These are phyloP conservation scores for Hirsutella minnesotensis DNA, from an alignment of 2,329 filamentous ascomycete species.

Conservation along the genomic window DNA sequence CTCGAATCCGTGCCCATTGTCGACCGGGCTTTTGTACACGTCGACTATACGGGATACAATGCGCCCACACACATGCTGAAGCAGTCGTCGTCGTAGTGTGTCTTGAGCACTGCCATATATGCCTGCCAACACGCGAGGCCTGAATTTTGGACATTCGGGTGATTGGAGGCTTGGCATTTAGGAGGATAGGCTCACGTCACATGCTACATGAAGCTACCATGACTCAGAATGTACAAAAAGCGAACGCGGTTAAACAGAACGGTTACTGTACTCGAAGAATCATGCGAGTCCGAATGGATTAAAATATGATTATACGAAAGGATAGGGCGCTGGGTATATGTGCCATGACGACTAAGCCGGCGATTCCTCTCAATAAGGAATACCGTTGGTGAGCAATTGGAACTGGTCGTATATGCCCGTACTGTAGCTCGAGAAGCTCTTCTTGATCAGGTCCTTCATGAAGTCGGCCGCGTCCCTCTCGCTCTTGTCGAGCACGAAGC, in stretches of 20 bases:
- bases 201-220: neutral
- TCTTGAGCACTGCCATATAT: too few relatives aligned
- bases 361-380: constrained; percentile 58
- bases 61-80: constrained; percentile 46
- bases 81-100: constrained; percentile 8
- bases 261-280: too few relatives aligned
- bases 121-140: too few relatives aligned
- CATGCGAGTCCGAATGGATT: too few relatives aligned
- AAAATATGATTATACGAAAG: too few relatives aligned
- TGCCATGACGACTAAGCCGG: neutral
- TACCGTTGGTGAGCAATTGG: constrained; percentile 92
- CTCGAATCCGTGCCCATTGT: constrained; percentile 75
- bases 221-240: too few relatives aligned
- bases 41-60: constrained; percentile 52
- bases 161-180: too few relatives aligned
- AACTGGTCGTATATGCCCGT: constrained; percentile 97
- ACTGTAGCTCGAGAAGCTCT: constrained; percentile 80
- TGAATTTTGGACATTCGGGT: too few relatives aligned
- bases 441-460: constrained; percentile 79
- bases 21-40: constrained; percentile 58
- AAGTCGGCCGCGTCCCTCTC: constrained; percentile 92
- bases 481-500: constrained; percentile 84
- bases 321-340: too few relatives aligned
- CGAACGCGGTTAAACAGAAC: too few relatives aligned
- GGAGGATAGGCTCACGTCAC: too few relatives aligned